A percentile compares a stretch with the other conserved stretches of the same genome.
These are phyloP conservation scores for Penicillium argentinense DNA, from an alignment of 495 filamentous ascomycete genomes.

Conservation along the genomic window DNA sequence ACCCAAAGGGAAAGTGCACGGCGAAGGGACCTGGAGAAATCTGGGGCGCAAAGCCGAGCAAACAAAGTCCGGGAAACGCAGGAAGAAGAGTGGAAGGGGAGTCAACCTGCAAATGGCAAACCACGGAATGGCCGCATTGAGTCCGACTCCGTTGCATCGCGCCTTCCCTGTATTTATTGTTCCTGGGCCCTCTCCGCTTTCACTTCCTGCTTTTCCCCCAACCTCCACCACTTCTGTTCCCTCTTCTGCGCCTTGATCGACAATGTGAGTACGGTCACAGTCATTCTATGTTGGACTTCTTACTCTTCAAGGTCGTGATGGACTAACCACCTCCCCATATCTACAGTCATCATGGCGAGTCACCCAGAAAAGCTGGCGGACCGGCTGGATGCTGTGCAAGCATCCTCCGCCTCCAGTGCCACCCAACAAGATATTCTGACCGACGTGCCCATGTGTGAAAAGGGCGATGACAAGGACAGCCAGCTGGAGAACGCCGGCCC, in stretches of 20 bases:
- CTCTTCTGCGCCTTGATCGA: no score
- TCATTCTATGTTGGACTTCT: no score
- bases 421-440: conserved; percentile 32
- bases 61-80: not conserved
- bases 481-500: conserved; percentile 30
- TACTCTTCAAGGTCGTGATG: no score
- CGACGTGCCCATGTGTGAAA: conserved; percentile 24
- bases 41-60: conserved; percentile 1
- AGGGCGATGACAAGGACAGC: conserved; percentile 19
- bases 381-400: conserved; percentile 33
- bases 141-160: conserved; percentile 12
- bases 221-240: not conserved
- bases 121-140: conserved; percentile 14
- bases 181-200: conserved; percentile 7
- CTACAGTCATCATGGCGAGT: conserved; percentile 11
- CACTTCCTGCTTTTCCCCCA: conserved; percentile 2
- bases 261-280: no score
- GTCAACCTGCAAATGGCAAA: conserved; percentile 5
- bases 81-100: not conserved
- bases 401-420: conserved; percentile 14
- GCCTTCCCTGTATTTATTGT: conserved; percentile 8
- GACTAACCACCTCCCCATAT: not conserved
- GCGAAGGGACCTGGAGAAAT: conserved; percentile 15
- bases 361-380: conserved; percentile 19
- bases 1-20: conserved; percentile 13